Conservation (phyloP, 352 stramenopile genomes). For the Pythium monospermum region DNA sequence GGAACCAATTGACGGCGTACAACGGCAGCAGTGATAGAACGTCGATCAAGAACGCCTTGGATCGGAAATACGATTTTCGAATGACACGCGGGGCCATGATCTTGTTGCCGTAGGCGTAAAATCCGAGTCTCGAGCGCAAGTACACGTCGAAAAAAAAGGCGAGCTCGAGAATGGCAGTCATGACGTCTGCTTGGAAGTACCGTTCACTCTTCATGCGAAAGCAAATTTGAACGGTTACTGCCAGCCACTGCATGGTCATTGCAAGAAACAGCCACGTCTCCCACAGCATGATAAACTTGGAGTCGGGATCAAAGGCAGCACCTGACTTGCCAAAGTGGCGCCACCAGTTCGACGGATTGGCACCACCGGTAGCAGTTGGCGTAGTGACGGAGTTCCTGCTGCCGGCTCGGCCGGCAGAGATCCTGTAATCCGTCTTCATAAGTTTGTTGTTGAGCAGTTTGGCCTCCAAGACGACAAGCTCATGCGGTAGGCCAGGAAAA, state of each 20-base stretch:
- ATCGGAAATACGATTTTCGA: conserved; percentile 32
- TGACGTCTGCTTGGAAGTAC: conserved; percentile 12
- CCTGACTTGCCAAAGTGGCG: conserved; percentile 8
- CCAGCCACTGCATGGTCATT: conserved; percentile 47
- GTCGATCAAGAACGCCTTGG: conserved; percentile 34
- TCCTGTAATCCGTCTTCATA: too few species aligned
- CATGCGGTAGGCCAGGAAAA: conserved; percentile 28
- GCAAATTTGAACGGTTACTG: conserved; percentile 44
- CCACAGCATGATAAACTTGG: conserved; percentile 39
- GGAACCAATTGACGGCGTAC: conserved; percentile 34
- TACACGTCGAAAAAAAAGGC: conserved; percentile 55
- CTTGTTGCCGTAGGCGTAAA: conserved; percentile 52
- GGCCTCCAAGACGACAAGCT: conserved; percentile 37
- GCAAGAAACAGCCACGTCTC: conserved; percentile 51
- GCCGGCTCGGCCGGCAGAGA: too few species aligned
- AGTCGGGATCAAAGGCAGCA: conserved; percentile 49
- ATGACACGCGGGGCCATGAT: conserved; percentile 34
- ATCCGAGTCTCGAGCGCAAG: conserved; percentile 35
- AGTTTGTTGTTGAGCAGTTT: conserved; percentile 50
- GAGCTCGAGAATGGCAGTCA: conserved; percentile 38
- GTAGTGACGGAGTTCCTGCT: too few species aligned
- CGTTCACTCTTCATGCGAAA: conserved; percentile 26
- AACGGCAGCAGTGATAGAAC: conserved; percentile 33
- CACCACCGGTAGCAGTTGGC: too few species aligned
- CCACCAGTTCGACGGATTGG: conserved; percentile 15